These are phyloP conservation scores for Odontarrhena argentea DNA, from an alignment of 345 rosid genomes.

Conservation along the genomic window DNA sequence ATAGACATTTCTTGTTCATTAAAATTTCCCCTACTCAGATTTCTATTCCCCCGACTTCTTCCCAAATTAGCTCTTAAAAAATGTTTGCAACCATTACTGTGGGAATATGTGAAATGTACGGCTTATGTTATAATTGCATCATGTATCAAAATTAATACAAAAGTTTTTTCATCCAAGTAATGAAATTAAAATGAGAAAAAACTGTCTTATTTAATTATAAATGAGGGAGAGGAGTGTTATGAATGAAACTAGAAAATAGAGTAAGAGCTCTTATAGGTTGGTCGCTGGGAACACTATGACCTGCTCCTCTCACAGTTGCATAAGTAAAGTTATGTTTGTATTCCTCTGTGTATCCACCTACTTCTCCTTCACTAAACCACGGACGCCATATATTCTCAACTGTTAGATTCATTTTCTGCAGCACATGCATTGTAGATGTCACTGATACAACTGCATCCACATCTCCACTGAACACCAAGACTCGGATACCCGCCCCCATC, in stretches of 20 bases:
- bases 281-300: constrained; percentile 19
- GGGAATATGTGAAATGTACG: too few species aligned
- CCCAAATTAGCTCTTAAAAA: too few species aligned
- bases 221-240: constrained; percentile 26
- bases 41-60: too few species aligned
- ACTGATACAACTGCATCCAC: constrained; percentile 75
- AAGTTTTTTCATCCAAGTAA: too few species aligned
- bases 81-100: too few species aligned
- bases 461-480: constrained; percentile 79
- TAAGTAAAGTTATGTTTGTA: constrained; percentile 21
- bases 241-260: constrained; percentile 13
- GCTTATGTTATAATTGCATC: too few species aligned
- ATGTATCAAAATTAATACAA: too few species aligned
- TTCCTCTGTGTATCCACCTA: constrained; percentile 25
- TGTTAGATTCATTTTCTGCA: constrained; percentile 60
- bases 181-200: too few species aligned
- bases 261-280: constrained; percentile 23
- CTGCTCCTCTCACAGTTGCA: constrained; percentile 32
- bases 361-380: constrained; percentile 63
- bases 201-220: not conserved
- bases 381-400: constrained; percentile 70
- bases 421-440: constrained; percentile 61
- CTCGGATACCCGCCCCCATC: constrained; percentile 62
- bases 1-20: too few species aligned
- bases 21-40: too few species aligned